Evolutionary conservation across 805 yeast species (phyloP), one percentile per base, ranked within the genome.

Genomic region (Yarrowia sp.): DNA sequence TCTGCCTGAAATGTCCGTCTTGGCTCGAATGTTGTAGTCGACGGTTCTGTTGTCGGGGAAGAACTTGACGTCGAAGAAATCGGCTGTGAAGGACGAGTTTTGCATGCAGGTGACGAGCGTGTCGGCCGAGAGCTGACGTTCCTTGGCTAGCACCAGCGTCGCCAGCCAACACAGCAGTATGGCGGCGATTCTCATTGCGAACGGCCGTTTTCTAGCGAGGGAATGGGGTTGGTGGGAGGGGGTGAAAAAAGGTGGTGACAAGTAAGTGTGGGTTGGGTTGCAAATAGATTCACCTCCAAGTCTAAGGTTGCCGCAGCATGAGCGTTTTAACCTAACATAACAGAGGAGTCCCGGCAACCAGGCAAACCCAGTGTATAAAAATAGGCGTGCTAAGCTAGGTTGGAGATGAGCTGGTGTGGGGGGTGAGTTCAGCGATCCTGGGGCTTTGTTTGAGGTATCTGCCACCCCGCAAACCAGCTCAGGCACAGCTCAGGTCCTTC

Each of bases 81-180:
- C 85, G 6, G 98, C 94, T 3, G 97, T 87, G 73, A 95, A 87
- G 76, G 87, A 89, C 9, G 99, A 93, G 77, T 90, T 82, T 52
- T 87, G 89, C 97, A 92, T 92, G 81, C 99, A 95, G 46, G 98
- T 91, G 72, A 95, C 80, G 72, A 95, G 81, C 8, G 97, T 90
- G 19, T 89, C 80, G 8, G 97, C 97, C 20, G 75, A 74, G 33
- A 87, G 76, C 40, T 75, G 43, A n/a, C 49, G 46, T 8, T 64
- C 61, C 15, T 61, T 47, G 9, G 66, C 66, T 13, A 61, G 38
- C 43, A 15, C 66, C 53, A 61, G 46, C 24, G 66, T 34, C 46
- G 66, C 66, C 66, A 46, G 55, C 55, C 53, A 44, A 46, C 50
- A 60, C 34, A 61, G 66, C 53, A 58, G 40, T 42, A 58, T 42